Evolutionary conservation across 2,329 filamentous ascomycete species (phyloP).

Genomic region (Aspergillus proliferans): DNA sequence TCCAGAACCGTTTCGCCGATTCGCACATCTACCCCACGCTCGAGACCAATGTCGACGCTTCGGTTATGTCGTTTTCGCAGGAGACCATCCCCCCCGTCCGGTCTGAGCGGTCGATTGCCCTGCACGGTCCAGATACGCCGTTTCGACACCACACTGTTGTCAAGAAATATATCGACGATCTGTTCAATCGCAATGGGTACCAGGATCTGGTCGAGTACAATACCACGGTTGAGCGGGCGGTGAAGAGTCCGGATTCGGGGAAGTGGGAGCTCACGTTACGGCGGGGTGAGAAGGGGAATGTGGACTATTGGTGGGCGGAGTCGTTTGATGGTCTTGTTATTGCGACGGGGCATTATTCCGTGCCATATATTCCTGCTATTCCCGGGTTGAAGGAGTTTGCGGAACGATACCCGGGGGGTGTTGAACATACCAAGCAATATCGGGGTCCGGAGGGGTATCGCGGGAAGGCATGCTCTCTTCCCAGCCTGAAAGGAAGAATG

Average conservation of each 20-base stretch:
- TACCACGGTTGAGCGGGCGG: slow-evolving; percentile 56
- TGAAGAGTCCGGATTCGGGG: slow-evolving; percentile 41
- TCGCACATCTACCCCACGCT: slow-evolving; percentile 57
- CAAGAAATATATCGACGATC: slow-evolving; percentile 49
- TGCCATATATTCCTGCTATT: slow-evolving; percentile 48
- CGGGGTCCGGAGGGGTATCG: slow-evolving; percentile 34
- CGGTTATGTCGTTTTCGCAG: slow-evolving; percentile 56
- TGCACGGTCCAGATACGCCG: slow-evolving; percentile 54
- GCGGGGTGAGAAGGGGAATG: slow-evolving; percentile 22
- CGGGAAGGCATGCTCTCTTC: slow-evolving; percentile 20
- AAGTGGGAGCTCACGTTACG: slow-evolving; percentile 53
- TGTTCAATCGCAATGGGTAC: slow-evolving; percentile 51
- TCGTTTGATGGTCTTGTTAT: slow-evolving; percentile 57
- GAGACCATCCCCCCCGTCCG: slow-evolving; percentile 47
- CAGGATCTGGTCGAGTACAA: slow-evolving; percentile 40
- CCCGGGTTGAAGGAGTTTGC: slow-evolving; percentile 37
- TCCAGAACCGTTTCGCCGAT: slow-evolving; percentile 49
- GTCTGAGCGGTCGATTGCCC: slow-evolving; percentile 36
- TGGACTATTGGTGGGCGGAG: slow-evolving; percentile 59
- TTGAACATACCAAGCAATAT: slow-evolving; percentile 40
- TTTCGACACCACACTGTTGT: slow-evolving; percentile 58
- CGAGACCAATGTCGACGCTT: slow-evolving; percentile 58
- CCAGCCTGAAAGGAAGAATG: not conserved
- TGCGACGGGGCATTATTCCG: slow-evolving; percentile 55
- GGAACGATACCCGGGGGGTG: slow-evolving; percentile 29